Evolutionary conservation across 192 early-diverging fungal genomes (phyloP).

Genomic region (Cetraspora pellucida): DNA sequence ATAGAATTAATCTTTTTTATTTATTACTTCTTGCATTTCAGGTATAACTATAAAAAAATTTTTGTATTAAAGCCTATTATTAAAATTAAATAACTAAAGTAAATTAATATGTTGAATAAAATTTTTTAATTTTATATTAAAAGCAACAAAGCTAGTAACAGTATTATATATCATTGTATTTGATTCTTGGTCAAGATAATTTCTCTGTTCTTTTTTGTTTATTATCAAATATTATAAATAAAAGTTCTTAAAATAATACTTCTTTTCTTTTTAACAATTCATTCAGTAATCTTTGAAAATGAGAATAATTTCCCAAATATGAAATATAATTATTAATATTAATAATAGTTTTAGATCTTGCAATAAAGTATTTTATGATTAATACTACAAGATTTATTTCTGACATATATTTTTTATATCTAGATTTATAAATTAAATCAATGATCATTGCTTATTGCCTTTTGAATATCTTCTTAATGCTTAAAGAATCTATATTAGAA

Average conservation of each 20-base stretch:
- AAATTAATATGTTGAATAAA: slow-evolving; percentile 15
- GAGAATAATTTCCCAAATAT: too few relatives aligned
- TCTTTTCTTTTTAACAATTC: background rate
- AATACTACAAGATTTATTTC: slow-evolving; percentile 15
- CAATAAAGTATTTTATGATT: slow-evolving; percentile 19
- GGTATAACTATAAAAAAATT: background rate
- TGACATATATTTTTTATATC: slow-evolving; percentile 21
- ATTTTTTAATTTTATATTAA: slow-evolving; percentile 32
- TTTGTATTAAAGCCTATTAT: slow-evolving; percentile 22
- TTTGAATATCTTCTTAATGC: background rate
- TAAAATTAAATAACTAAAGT: slow-evolving; percentile 15
- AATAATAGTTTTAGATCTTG: slow-evolving; percentile 13
- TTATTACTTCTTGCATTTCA: slow-evolving; percentile 7
- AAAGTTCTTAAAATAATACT: background rate
- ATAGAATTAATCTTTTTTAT: too few relatives aligned
- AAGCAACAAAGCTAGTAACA: background rate
- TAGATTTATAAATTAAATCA: slow-evolving; percentile 1
- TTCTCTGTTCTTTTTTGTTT: slow-evolving; percentile 16
- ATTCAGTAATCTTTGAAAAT: background rate
- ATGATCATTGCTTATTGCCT: background rate
- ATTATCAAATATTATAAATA: slow-evolving; percentile 4
- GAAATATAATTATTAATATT: too few relatives aligned
- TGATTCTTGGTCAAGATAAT: slow-evolving; percentile 25
- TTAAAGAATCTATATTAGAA: background rate
- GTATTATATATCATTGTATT: slow-evolving; percentile 1